Conservation (phyloP, 805 yeast genomes). For the Candida yuanshanica region DNA sequence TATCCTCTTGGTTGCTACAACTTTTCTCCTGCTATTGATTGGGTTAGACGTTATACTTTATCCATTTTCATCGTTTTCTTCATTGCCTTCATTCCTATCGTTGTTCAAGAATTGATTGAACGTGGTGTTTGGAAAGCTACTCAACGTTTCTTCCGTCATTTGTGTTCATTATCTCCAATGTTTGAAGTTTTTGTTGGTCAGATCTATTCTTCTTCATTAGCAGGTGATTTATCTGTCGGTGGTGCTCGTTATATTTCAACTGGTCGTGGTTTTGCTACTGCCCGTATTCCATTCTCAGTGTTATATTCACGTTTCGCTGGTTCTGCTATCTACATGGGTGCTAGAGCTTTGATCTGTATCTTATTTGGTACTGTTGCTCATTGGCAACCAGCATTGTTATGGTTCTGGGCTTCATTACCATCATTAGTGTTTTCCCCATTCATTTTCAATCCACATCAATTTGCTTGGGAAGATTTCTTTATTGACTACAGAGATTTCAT, state of each 20-base stretch:
- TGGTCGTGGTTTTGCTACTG: slow-evolving; percentile 83
- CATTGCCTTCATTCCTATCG: slow-evolving; percentile 73
- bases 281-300: slow-evolving; percentile 70
- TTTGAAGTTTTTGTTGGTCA: slow-evolving; percentile 82
- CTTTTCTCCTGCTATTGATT: slow-evolving; percentile 65
- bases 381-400: slow-evolving; percentile 90
- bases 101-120: slow-evolving; percentile 75
- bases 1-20: slow-evolving; percentile 72
- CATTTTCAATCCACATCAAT: slow-evolving; percentile 96
- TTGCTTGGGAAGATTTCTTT: slow-evolving; percentile 92
- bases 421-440: slow-evolving; percentile 91
- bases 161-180: slow-evolving; percentile 68
- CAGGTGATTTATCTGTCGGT: slow-evolving; percentile 71
- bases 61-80: slow-evolving; percentile 80
- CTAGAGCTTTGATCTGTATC: slow-evolving; percentile 67
- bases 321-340: slow-evolving; percentile 80
- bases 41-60: slow-evolving; percentile 76
- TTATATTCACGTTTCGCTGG: slow-evolving; percentile 75
- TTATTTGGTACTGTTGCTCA: slow-evolving; percentile 68
- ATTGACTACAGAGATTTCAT: slow-evolving; percentile 93
- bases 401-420: slow-evolving; percentile 95
- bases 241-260: slow-evolving; percentile 86
- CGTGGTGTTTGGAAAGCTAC: slow-evolving; percentile 75
- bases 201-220: slow-evolving; percentile 65
- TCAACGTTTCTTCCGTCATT: slow-evolving; percentile 63